These are phyloP conservation scores for Collybia sordida DNA, from an alignment of 768 basidiomycete genomes.

Conservation along the genomic window DNA sequence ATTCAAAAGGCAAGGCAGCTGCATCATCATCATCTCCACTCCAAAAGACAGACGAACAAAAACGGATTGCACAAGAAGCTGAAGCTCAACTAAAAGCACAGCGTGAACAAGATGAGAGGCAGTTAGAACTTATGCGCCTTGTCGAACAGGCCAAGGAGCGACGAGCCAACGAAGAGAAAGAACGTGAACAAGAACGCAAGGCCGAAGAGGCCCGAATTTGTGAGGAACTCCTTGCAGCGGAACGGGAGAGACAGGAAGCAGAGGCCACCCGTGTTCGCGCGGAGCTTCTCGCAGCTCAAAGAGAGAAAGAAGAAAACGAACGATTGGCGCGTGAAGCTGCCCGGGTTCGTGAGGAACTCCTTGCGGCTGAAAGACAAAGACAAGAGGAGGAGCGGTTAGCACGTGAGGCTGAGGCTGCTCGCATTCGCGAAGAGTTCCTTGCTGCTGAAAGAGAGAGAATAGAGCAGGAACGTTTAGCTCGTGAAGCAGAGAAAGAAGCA, in stretches of 20 bases:
- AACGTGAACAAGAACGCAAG: too few relatives aligned
- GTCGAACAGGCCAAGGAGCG: too few relatives aligned
- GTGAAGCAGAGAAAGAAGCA: conserved; percentile 1
- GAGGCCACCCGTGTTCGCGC: neutral
- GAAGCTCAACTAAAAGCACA: too few relatives aligned
- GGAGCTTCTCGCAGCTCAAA: neutral
- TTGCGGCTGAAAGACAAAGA: neutral
- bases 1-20: too few relatives aligned
- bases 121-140: too few relatives aligned
- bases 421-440: neutral
- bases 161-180: too few relatives aligned
- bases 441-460: neutral
- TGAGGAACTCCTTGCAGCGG: neutral
- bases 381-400: neutral
- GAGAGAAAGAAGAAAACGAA: neutral
- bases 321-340: neutral
- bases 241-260: neutral
- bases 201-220: too few relatives aligned
- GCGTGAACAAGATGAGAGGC: too few relatives aligned
- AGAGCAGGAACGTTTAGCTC: neutral
- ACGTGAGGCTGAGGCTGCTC: neutral
- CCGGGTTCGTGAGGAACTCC: neutral
- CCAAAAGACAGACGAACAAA: too few relatives aligned
- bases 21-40: too few relatives aligned
- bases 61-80: too few relatives aligned